phyloP scores from a whole-genome alignment of 805 yeast species.

The Isabelozyma pseudorhagii region DNA sequence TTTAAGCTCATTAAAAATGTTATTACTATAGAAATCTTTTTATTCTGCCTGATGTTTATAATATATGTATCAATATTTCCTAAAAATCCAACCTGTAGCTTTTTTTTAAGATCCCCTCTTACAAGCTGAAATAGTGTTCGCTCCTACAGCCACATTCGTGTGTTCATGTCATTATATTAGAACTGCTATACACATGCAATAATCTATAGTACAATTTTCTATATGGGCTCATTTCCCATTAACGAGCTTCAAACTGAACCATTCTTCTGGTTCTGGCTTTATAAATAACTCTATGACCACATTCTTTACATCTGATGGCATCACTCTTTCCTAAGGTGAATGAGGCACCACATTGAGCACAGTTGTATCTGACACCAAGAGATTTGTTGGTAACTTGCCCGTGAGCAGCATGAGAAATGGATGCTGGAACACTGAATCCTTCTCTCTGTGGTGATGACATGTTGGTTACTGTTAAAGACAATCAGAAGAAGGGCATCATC shows the following conservation, averaged over 20 bases:
- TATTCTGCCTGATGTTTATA: not conserved
- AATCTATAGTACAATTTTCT: not conserved
- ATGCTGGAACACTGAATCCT: conserved; percentile 82
- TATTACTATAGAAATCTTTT: too few species aligned
- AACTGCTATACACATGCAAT: not conserved
- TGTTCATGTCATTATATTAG: not conserved
- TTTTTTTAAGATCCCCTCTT: too few species aligned
- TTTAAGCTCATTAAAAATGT: not conserved
- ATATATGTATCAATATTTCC: not conserved
- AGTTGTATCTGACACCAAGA: conserved; percentile 86
- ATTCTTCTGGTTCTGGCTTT: conserved; percentile 97
- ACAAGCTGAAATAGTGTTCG: too few species aligned
- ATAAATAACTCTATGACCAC: conserved; percentile 96
- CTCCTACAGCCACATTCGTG: not conserved
- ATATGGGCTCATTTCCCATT: conserved; percentile 1
- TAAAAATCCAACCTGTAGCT: not conserved
- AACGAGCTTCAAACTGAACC: conserved; percentile 57
- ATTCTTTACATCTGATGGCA: conserved; percentile 96
- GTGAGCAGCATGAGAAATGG: conserved; percentile 72
- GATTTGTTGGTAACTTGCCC: conserved; percentile 65
- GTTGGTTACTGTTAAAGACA: not conserved
- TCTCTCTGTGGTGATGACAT: conserved; percentile 65
- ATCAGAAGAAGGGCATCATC: not conserved
- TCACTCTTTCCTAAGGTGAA: conserved; percentile 88
- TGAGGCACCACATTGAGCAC: conserved; percentile 93